Base-by-base conservation (phyloP, 768 basidiomycete species). In the Mycena epipterygia region DNA sequence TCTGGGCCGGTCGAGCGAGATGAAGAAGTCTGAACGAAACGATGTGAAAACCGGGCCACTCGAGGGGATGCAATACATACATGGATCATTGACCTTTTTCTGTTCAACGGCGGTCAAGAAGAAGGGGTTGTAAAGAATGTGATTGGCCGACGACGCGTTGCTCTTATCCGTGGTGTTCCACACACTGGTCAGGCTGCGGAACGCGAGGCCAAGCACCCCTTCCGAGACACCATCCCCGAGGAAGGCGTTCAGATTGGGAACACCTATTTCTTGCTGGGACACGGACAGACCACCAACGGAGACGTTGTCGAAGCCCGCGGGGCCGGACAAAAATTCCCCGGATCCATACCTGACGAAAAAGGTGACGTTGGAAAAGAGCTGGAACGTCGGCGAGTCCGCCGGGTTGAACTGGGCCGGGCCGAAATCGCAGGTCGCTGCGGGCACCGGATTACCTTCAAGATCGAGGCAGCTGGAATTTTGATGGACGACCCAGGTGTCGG, bases 251-350 rank as follows among this genome's bases (percentile, higher is more conserved):
- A 41, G 48, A 23, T 46, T 70, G 4, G 71, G 69, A 8, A 76
- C 32, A 21, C 61, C 74, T 37, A 76, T 49, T 52, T 75, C 72
- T 55, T 76, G 76, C 17, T 56, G n/a, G 12, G 42, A 33, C 5
- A 76, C 74, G 11, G 63, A 39, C 30, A 76, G 25, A 12, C 58
- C 68, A 2, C 70, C 76, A n/a, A 76, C 64, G 4, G 59, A 35
- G 33, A 76, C 48, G 4, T 68, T 73, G n/a, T 76, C 75, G 60
- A 73, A 73, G 17, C 74, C 75, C 2, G 71, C 62, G 2, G 60
- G 46, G 21, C 75, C 75, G 0, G 60, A 52, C 1, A 75, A 33
- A 39, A 71, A 75, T 57, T 71, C 72, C 12, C 70, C 76, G 16
- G 68, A 67, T 3, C 65, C 74, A 59, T 73, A 76, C 6, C 52